phyloP scores from a whole-genome alignment of 2,329 filamentous ascomycete species.

The Colletotrichum tofieldiae region DNA sequence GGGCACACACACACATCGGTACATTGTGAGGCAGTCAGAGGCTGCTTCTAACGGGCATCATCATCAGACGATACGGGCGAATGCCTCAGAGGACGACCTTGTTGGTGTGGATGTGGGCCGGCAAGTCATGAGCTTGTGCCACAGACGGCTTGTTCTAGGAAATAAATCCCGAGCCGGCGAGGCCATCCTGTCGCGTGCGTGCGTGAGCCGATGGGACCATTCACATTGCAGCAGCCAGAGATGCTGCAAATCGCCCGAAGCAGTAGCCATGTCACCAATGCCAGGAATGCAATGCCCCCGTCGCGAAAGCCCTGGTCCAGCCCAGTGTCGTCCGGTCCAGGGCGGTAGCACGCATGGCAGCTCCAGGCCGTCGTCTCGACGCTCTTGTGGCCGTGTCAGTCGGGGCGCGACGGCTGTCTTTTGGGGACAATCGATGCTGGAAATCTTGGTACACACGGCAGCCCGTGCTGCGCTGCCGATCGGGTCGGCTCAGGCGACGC shows the following conservation, averaged over 20 bases:
- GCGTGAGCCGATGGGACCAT: neutral
- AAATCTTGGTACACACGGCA: neutral
- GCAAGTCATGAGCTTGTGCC: neutral
- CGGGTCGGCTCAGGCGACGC: slow-evolving; percentile 4
- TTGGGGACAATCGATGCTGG: neutral
- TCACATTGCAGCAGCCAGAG: slow-evolving; percentile 17
- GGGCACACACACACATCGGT: neutral
- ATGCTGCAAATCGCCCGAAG: slow-evolving; percentile 22
- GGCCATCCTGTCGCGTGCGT: neutral
- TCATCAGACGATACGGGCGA: slow-evolving; percentile 1
- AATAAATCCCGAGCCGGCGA: slow-evolving; percentile 13
- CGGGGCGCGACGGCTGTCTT: neutral
- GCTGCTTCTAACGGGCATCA: neutral
- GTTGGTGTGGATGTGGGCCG: neutral
- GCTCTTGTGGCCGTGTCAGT: neutral
- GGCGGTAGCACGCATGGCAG: neutral
- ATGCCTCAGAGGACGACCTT: neutral
- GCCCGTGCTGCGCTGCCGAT: neutral
- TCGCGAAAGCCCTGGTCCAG: neutral
- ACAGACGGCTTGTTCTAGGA: neutral
- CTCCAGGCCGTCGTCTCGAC: neutral
- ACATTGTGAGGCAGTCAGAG: neutral
- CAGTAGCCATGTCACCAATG: neutral
- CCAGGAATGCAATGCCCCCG: neutral
- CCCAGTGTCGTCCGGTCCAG: neutral